phyloP scores from a whole-genome alignment of 352 stramenopile species.

The Discostella stelligera region DNA sequence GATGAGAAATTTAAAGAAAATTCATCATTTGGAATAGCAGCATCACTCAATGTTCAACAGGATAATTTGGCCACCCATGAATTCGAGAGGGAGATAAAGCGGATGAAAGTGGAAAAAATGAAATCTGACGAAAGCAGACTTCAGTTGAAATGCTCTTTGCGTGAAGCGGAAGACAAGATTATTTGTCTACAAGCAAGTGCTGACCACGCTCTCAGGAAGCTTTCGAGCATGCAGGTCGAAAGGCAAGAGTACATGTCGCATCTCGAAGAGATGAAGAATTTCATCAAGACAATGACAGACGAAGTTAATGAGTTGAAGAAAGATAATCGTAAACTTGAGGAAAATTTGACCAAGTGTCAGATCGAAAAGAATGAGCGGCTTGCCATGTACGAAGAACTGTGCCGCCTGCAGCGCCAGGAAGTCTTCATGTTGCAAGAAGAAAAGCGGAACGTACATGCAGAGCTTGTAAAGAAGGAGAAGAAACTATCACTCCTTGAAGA shows the following conservation, averaged over 20 bases:
- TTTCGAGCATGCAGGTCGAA: conserved; percentile 28
- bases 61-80: conserved; percentile 33
- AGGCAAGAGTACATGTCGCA: conserved; percentile 31
- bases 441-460: conserved; percentile 1
- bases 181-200: conserved; percentile 34
- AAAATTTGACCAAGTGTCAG: conserved; percentile 1
- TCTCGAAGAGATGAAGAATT: conserved; percentile 27
- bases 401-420: no score
- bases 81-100: conserved; percentile 50
- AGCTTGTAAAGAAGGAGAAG: conserved; percentile 11
- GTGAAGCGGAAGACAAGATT: conserved; percentile 39
- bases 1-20: conserved; percentile 1
- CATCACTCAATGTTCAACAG: conserved; percentile 43
- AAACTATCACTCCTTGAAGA: neutral
- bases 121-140: conserved; percentile 38
- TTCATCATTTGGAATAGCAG: no score
- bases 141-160: conserved; percentile 30
- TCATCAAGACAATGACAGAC: conserved; percentile 13
- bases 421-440: no score
- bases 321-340: conserved; percentile 14
- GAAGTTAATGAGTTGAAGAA: conserved; percentile 17
- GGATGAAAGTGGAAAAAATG: conserved; percentile 40
- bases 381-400: conserved; percentile 1
- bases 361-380: conserved; percentile 4
- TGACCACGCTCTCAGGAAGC: conserved; percentile 40